Percentiles rank a stretch among this genome's conserved stretches.
Conservation (phyloP, 176 grass and related monocot genomes). For the Saccharum spontaneum region DNA sequence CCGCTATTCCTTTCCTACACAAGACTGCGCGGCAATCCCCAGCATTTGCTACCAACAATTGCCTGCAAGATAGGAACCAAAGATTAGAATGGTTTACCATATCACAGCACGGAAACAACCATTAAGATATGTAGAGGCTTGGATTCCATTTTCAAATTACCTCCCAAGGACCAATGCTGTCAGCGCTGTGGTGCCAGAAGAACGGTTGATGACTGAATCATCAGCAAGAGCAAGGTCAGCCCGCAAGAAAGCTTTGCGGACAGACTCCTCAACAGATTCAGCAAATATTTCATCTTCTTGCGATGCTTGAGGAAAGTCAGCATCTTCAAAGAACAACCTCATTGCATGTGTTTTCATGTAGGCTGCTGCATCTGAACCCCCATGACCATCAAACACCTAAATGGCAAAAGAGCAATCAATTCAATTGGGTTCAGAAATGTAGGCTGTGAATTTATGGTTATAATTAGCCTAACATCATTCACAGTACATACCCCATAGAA, state of each 20-base stretch:
- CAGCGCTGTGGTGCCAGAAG: constrained; percentile 83
- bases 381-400: constrained; percentile 96
- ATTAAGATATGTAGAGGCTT: not conserved
- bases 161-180: constrained; percentile 74
- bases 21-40: constrained; percentile 91
- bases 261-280: constrained; percentile 51
- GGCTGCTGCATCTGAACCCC: constrained; percentile 76
- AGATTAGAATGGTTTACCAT: constrained; percentile 1
- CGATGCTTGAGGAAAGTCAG: constrained; percentile 54
- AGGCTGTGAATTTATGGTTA: not conserved
- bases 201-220: constrained; percentile 59
- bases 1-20: constrained; percentile 64
- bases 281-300: constrained; percentile 50
- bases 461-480: not conserved
- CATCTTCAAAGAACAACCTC: constrained; percentile 71
- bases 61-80: constrained; percentile 37
- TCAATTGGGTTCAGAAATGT: constrained; percentile 4
- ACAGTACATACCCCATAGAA: constrained; percentile 71
- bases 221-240: constrained; percentile 70
- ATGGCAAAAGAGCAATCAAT: not conserved
- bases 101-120: not conserved
- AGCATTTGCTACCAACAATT: constrained; percentile 78
- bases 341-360: constrained; percentile 83
- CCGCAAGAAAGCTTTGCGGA: constrained; percentile 59
- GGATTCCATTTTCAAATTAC: constrained; percentile 25